These are phyloP conservation scores for Geosiphon pyriformis DNA, from an alignment of 192 early-diverging fungal species.

Conservation along the genomic window DNA sequence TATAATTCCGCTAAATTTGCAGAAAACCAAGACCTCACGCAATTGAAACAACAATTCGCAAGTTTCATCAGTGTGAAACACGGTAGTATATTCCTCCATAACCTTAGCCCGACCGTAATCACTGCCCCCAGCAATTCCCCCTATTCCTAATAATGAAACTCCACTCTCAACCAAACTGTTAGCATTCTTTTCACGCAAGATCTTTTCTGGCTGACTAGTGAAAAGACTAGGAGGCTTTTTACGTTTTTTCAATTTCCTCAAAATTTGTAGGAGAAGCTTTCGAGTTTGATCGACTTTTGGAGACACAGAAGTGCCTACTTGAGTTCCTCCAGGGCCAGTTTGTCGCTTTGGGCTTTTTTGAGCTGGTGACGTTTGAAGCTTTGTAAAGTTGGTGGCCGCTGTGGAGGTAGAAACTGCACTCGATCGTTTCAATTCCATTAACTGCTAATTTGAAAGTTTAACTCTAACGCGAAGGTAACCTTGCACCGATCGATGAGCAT, in stretches of 20 bases:
- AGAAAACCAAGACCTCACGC: constrained; percentile 17
- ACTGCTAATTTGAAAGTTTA: not conserved
- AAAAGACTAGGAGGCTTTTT: constrained; percentile 21
- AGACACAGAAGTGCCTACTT: not conserved
- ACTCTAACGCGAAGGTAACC: too few relatives aligned
- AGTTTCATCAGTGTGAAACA: constrained; percentile 17
- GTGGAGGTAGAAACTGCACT: not conserved
- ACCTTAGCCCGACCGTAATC: not conserved
- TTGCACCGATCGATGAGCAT: too few relatives aligned
- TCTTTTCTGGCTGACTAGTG: not conserved
- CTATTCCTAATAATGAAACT: not conserved
- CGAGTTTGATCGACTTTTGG: constrained; percentile 19
- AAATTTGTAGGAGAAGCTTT: constrained; percentile 16
- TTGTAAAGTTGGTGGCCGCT: not conserved
- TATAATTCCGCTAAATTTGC: constrained; percentile 7
- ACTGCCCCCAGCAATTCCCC: not conserved
- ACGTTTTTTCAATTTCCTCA: constrained; percentile 18
- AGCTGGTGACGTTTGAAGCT: not conserved
- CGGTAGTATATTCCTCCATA: not conserved
- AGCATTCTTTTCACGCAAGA: not conserved
- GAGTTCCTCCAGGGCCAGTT: not conserved
- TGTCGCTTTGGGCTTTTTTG: not conserved
- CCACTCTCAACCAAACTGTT: not conserved
- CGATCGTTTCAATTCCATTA: not conserved
- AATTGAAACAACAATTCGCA: constrained; percentile 23